Percentiles rank a stretch among this genome's conserved stretches.
phyloP scores from a whole-genome alignment of 2,329 filamentous ascomycete genomes.

The Trematosphaeria pertusa region DNA sequence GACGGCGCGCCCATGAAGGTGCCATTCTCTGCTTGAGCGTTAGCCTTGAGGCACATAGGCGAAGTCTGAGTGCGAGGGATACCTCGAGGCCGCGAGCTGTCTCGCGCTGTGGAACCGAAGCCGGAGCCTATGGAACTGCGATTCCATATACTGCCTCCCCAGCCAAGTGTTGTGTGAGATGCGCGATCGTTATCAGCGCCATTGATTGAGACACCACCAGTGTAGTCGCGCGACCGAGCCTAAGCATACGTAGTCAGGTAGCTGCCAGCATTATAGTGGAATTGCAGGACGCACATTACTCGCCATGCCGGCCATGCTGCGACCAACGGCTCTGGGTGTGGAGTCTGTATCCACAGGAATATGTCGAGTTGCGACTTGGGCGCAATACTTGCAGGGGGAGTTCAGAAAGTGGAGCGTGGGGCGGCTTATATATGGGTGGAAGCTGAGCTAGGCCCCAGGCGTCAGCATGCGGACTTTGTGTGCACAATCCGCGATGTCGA shows the following conservation, averaged over 20 bases:
- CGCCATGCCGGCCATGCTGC: conserved; percentile 39
- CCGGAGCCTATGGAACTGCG: conserved; percentile 29
- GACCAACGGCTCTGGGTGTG: conserved; percentile 20
- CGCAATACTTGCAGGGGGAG: conserved; percentile 12
- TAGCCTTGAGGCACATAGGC: conserved; percentile 14
- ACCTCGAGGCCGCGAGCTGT: conserved; percentile 44
- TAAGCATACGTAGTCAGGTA: conserved; percentile 23
- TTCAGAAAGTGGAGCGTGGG: conserved; percentile 21
- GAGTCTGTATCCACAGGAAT: conserved; percentile 25
- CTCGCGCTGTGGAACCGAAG: conserved; percentile 37
- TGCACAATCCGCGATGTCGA: conserved; percentile 17
- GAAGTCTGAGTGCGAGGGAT: conserved; percentile 3
- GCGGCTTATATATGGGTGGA: conserved; percentile 32
- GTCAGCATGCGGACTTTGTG: conserved; percentile 39
- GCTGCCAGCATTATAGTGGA: conserved; percentile 9
- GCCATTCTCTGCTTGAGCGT: conserved; percentile 36
- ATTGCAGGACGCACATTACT: conserved; percentile 36
- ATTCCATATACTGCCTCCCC: conserved; percentile 48
- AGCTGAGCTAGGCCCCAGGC: conserved; percentile 40
- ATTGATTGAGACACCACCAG: conserved; percentile 39
- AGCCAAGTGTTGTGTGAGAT: conserved; percentile 32
- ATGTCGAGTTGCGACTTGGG: conserved; percentile 7
- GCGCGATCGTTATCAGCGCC: conserved; percentile 35
- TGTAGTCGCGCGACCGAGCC: conserved; percentile 39
- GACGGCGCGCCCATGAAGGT: conserved; percentile 28